Evolutionary conservation across 2,329 filamentous ascomycete species (phyloP), one percentile per base, ranked within the genome.

Genomic region (Phaeophleospora eucalypticola): DNA sequence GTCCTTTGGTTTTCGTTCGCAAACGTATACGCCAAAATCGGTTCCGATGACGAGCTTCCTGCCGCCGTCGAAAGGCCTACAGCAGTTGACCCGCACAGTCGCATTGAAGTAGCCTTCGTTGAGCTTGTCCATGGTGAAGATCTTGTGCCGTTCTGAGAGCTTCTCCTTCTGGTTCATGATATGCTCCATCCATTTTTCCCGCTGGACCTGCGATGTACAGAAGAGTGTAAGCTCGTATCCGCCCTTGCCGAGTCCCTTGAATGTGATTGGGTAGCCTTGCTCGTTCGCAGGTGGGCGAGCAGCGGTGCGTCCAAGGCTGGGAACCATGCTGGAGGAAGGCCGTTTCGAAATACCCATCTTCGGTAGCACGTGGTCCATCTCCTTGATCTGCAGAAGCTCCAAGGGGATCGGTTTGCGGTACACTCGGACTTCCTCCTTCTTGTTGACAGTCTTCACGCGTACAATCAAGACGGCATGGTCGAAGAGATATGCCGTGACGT

Each of bases 301-400:
- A 53, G 81, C 82, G 16, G 77, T 65, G 38, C 71, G 65, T 6
- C 66, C 62, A 7, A 70, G 74, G 15, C 77, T 77, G 18, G 80
- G 77, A 36, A 94, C 81, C 60, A 97, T 75, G 65, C 89, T 91
- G 2, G 89, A 93, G 1, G 91, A 94, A 12, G 90, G 84, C 42
- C 93, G 80, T 71, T 95, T 97, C 27, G 89, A 76, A 37, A 89
- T 77, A 18, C 89, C 89, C 40, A 84, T 70, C 53, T 81, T 83
- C 2, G 90, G 90, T 35, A 95, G 87, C 21, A 97, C 84, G 65
- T 96, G 89, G 43, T 97, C 91, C 91, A 98, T 97, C 65, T 97
- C 91, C 43, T 86, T 84, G 58, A 98, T 97, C 18, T 93, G 84
- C 14, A 98, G 77, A 4, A 98, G 77, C 66, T 98, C 93, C 24